These are phyloP conservation scores for Aphanomyces cochlioides DNA, from an alignment of 352 stramenopile genomes.

Conservation along the genomic window DNA sequence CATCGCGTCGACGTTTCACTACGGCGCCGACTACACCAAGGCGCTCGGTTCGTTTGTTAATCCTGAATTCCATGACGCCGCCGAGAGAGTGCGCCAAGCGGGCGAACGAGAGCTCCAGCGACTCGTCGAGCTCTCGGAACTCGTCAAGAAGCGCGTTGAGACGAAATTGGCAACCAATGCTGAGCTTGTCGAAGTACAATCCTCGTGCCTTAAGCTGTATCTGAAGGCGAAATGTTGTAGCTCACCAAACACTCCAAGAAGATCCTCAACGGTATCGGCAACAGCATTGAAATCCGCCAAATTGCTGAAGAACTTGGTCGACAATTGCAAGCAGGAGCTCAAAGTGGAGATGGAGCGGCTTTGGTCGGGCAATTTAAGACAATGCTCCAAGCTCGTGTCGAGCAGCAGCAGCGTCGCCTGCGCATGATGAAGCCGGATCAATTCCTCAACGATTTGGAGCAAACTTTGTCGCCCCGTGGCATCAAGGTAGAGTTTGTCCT, in stretches of 20 bases:
- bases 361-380: conserved; percentile 23
- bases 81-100: conserved; percentile 46
- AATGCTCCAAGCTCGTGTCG: conserved; percentile 26
- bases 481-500: conserved; percentile 5
- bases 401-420: conserved; percentile 24
- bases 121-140: conserved; percentile 49
- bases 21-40: conserved; percentile 62
- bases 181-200: conserved; percentile 17
- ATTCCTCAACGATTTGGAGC: conserved; percentile 22
- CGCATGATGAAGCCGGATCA: conserved; percentile 14
- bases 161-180: conserved; percentile 25
- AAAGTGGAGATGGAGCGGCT: conserved; percentile 24
- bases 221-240: neutral
- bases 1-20: conserved; percentile 63
- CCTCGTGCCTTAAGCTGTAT: too few relatives aligned
- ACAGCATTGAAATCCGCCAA: conserved; percentile 26
- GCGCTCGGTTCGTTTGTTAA: conserved; percentile 57
- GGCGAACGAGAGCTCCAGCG: conserved; percentile 51
- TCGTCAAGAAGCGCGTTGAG: conserved; percentile 44
- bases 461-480: conserved; percentile 9
- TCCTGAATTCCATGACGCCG: conserved; percentile 57
- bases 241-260: conserved; percentile 25
- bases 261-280: conserved; percentile 23
- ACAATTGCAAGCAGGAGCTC: conserved; percentile 21
- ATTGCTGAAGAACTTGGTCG: conserved; percentile 18